Evolutionary conservation across 2,329 filamentous ascomycete genomes (phyloP).

Genomic region (Penicillium corylophilum): DNA sequence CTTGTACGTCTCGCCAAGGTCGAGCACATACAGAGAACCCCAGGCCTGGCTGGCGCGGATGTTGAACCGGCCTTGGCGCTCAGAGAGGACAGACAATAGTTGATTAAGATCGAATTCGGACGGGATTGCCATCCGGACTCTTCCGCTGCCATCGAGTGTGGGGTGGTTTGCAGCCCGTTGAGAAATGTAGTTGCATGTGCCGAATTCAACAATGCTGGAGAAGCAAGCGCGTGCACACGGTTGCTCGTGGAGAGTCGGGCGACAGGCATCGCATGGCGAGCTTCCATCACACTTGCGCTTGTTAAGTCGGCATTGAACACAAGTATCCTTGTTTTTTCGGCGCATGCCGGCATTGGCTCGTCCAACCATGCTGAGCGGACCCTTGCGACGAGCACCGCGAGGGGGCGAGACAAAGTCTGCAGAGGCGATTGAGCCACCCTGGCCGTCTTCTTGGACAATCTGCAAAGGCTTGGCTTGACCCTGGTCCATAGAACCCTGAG

Average conservation of each 20-base stretch:
- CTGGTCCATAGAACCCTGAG: slow-evolving; percentile 29
- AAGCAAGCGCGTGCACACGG: slow-evolving; percentile 47
- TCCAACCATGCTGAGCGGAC: slow-evolving; percentile 40
- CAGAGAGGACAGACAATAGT: slow-evolving; percentile 37
- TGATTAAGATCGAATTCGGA: slow-evolving; percentile 40
- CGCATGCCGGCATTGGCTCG: slow-evolving; percentile 43
- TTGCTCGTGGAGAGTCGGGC: slow-evolving; percentile 43
- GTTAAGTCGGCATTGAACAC: slow-evolving; percentile 45
- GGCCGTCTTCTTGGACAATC: slow-evolving; percentile 46
- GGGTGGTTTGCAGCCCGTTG: slow-evolving; percentile 46
- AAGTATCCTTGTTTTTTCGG: slow-evolving; percentile 46
- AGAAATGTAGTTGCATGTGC: slow-evolving; percentile 48
- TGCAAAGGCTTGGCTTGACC: slow-evolving; percentile 36
- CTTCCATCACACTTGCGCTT: slow-evolving; percentile 48
- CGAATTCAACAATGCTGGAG: slow-evolving; percentile 45
- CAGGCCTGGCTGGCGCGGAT: slow-evolving; percentile 45
- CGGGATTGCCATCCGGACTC: slow-evolving; percentile 44
- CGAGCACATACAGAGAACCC: slow-evolving; percentile 44
- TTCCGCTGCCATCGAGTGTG: slow-evolving; percentile 34
- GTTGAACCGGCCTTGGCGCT: slow-evolving; percentile 44
- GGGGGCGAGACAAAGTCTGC: slow-evolving; percentile 44
- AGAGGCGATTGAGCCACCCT: slow-evolving; percentile 43
- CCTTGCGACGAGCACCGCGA: slow-evolving; percentile 44
- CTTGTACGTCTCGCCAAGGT: slow-evolving; percentile 42
- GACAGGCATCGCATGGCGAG: slow-evolving; percentile 43